Conservation (phyloP, 2,329 filamentous ascomycete species). For the Ambrosiella xylebori region DNA sequence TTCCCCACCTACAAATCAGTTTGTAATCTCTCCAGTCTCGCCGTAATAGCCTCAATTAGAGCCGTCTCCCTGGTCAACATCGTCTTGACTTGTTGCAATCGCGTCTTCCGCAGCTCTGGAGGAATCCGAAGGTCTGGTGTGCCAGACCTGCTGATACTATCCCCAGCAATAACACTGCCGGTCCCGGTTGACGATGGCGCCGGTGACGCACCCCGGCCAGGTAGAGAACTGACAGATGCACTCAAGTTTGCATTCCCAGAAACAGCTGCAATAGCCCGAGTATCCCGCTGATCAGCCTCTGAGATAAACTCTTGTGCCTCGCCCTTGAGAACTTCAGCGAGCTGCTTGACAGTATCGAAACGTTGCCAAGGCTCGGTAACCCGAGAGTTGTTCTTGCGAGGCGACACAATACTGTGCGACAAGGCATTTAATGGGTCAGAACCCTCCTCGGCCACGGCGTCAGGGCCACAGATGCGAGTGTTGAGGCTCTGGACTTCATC, state of each 20-base stretch:
- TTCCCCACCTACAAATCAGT: conserved; percentile 12
- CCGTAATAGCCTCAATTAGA: conserved; percentile 48
- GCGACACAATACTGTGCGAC: conserved; percentile 13
- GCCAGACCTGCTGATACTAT: conserved; percentile 17
- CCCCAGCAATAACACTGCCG: not conserved
- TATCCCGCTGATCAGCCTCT: conserved; percentile 11
- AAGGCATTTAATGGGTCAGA: conserved; percentile 7
- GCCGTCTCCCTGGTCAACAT: conserved; percentile 50
- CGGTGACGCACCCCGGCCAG: conserved; percentile 12
- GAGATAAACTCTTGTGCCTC: conserved; percentile 30
- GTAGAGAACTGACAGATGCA: conserved; percentile 14
- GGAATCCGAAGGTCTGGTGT: conserved; percentile 35
- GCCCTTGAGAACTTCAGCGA: conserved; percentile 35
- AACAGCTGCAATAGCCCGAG: conserved; percentile 4
- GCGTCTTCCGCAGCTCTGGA: conserved; percentile 41
- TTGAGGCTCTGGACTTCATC: conserved; percentile 38
- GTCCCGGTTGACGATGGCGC: conserved; percentile 16
- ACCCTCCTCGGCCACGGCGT: conserved; percentile 7
- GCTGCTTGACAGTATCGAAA: conserved; percentile 36
- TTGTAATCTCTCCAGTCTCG: conserved; percentile 41
- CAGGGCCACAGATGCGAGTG: conserved; percentile 25
- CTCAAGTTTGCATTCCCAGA: conserved; percentile 5
- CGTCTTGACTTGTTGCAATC: conserved; percentile 44
- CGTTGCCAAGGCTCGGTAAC: conserved; percentile 37
- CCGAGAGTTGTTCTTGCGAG: conserved; percentile 21